These are phyloP conservation scores for Nicotiana attenuata DNA, from an alignment of 257 asterid genomes.

Conservation along the genomic window DNA sequence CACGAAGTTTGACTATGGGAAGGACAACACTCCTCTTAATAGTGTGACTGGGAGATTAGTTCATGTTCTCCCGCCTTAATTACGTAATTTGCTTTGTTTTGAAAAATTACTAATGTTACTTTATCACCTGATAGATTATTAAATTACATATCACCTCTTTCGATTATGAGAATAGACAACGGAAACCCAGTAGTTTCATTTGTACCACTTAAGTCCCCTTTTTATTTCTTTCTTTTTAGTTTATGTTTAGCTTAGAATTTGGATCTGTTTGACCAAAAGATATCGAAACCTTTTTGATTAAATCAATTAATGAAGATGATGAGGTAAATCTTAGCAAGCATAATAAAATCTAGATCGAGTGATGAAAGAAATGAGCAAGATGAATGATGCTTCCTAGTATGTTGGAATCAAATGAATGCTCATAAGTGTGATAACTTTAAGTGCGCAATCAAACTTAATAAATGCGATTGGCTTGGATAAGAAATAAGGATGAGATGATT, in stretches of 20 bases:
- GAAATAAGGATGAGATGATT: too few species aligned
- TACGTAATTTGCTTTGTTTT: constrained; percentile 3
- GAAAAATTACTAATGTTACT: neutral
- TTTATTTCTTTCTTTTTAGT: neutral
- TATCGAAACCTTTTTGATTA: too few species aligned
- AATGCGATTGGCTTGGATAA: too few species aligned
- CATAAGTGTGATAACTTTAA: too few species aligned
- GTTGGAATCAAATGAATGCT: too few species aligned
- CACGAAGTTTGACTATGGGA: neutral
- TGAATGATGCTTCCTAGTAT: too few species aligned
- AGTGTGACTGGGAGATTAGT: neutral
- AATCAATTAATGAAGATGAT: too few species aligned
- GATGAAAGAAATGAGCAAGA: too few species aligned
- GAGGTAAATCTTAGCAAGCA: too few species aligned
- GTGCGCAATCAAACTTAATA: too few species aligned
- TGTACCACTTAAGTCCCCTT: neutral
- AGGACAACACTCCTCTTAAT: neutral
- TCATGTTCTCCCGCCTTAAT: constrained; percentile 21
- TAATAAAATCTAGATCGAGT: too few species aligned
- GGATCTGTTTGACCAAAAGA: too few species aligned
- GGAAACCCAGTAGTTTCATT: neutral
- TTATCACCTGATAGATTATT: neutral
- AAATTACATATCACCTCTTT: neutral
- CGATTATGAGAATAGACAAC: neutral
- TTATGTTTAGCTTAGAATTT: neutral